Evolutionary conservation across 2,329 filamentous ascomycete genomes (phyloP), one percentile per base, ranked within the genome.

Genomic region (Allantophomopsis lycopodina): DNA sequence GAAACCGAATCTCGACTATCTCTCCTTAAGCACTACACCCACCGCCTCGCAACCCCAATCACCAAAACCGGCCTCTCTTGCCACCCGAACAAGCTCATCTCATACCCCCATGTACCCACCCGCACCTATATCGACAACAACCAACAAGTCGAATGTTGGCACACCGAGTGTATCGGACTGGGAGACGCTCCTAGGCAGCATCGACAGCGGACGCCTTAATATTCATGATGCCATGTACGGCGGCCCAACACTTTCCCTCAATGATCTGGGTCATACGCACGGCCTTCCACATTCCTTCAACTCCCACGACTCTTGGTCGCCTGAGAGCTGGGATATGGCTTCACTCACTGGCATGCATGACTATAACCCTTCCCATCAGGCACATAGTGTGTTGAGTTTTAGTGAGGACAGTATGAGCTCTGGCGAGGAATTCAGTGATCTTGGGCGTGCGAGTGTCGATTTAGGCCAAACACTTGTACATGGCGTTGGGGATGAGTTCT

Each of bases 211-310:
- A 1, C 72, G 80, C 47, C 75, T 79, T 40, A 93, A 89, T 53
- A 80, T 93, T n/a, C 91, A 85, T 57, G 80, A 86, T 53, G 79
- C 79, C 32, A 85, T 86, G 40, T 87, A 87, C 48, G 83, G 82
- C 31, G 81, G 81, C 0, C 68, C 66, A 65, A 35, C 59, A 64
- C 44, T 50, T 3, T 47, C 42, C 16, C 36, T 54, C 34, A 33
- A n/a, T 20, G 10, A 37, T 16, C 20, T 17, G 28, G 15, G 35
- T 7, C 21, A 28, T 7, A 18, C 46, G 14, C 46, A 53, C 7
- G 23, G 23, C 23, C 23, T 28, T 3, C 46, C 39, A 14, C 11
- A 42, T 1, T 35, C 46, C 5, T 51, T 50, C 3, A 48, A 42
- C 30, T 51, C 49, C n/a, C 48, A 35, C 23, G 35, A 46, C 15